These are phyloP conservation scores for Irpex sp. DNA, from an alignment of 1,284 basidiomycete genomes.

Conservation along the genomic window DNA sequence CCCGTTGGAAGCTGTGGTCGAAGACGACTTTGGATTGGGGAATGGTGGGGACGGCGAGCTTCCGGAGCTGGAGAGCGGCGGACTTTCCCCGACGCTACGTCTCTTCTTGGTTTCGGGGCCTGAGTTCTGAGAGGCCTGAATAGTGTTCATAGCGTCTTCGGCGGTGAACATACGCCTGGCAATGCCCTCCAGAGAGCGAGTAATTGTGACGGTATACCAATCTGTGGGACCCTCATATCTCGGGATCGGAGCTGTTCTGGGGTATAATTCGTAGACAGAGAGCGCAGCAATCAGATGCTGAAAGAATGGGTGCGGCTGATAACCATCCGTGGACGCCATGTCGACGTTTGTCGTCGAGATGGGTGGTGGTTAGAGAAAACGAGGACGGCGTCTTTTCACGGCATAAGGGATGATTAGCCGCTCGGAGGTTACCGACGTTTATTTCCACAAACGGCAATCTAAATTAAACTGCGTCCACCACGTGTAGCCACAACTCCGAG, in stretches of 20 bases:
- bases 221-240: constrained; percentile 60
- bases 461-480: too few species aligned
- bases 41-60: constrained; percentile 20
- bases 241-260: constrained; percentile 46
- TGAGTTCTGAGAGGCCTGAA: constrained; percentile 34
- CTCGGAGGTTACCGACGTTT: too few species aligned
- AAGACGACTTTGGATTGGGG: too few species aligned
- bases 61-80: constrained; percentile 19
- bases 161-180: constrained; percentile 60
- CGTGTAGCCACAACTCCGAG: too few species aligned
- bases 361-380: not conserved
- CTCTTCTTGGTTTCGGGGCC: constrained; percentile 48
- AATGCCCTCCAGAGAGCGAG: constrained; percentile 51
- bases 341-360: not conserved
- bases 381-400: not conserved
- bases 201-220: constrained; percentile 63
- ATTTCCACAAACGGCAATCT: too few species aligned
- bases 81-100: constrained; percentile 42
- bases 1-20: too few species aligned
- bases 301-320: constrained; percentile 29
- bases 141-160: constrained; percentile 43
- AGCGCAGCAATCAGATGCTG: constrained; percentile 35
- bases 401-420: too few species aligned
- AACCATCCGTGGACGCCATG: constrained; percentile 11
- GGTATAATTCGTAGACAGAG: constrained; percentile 37